Base-by-base conservation (phyloP, 192 early-diverging fungal genomes). In the Coemansia sp. region DNA sequence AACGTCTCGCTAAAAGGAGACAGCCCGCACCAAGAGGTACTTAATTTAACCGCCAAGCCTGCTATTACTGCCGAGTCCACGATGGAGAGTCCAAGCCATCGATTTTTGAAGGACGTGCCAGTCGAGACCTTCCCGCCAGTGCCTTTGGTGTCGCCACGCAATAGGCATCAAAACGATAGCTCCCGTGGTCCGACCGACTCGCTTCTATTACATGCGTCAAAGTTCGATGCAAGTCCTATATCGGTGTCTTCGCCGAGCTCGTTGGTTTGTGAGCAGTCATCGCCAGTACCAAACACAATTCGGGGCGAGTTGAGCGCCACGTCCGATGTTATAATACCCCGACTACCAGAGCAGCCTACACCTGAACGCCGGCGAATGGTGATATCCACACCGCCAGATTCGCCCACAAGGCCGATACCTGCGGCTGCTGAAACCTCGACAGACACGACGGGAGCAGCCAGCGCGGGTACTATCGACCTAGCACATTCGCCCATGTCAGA, bases 381-480 rank as follows among this genome's bases (percentile, higher is more conserved):
- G 6, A 66, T 70, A 9, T 46, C 42, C 17, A 73, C 71, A 3
- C 77, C 77, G 22, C 69, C 72, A 10, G 72, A 75, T 15, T 80
- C 72, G 36, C 77, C 77, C 13, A 65, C 24, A 1, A 55, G 51
- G 5, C 42, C 63, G 2, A 66, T n/a, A 5, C 29, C 61, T 9
- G 36, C 29, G 3, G 66, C 64, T 20, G 68, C 27, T 20, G 70
- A 70, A 17, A 41, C 20, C n/a, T 56, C 65, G 15, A 39, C 40
- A 17, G 65, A 67, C 15, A 67, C 39, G 24, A 36, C 65, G 1
- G 65, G 53, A 3, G 36, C 65, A 5, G 65, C 51, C 65, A 58
- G 27, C 22, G 51, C 38, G 13, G 65, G 53, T 36, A 55, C 53
- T 51, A 40, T 53, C 8, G 65, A n/a, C 17, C 40, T 38, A 59